Base-by-base conservation (phyloP, 2,329 filamentous ascomycete genomes). In the Aspergillus ruber region DNA sequence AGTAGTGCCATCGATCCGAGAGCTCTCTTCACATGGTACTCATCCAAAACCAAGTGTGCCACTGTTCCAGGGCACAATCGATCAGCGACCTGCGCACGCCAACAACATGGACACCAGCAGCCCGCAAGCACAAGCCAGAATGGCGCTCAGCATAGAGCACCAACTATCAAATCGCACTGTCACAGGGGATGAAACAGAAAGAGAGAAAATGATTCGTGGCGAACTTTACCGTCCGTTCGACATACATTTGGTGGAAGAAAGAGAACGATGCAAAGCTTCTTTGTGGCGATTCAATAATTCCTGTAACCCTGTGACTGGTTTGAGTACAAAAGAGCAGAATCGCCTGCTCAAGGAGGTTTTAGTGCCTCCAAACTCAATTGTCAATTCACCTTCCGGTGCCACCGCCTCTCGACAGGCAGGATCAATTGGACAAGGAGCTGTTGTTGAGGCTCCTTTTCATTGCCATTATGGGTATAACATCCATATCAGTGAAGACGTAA, bases 381-480 rank as follows among this genome's bases (percentile, higher is more conserved):
- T 52, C 29, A 60, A 57, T 20, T 79, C 82, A n/a, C 78, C 79
- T 2, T 74, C 74, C 5, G 69, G 77, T 56, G 70, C 73, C 75
- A 77, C 41, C 70, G 77, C 8, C 65, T 79, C 46, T 76, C 75
- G 36, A 76, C 79, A 56, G 63, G 50, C 53, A 73, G 47, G 87
- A 80, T 47, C 79, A 20, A 79, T 93, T 4, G 88, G 88, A n/a
- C 79, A 83, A 13, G 82, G 85, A 47, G 85, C 88, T 4, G 76
- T 84, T 38, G 86, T 98, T 21, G 89, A 95, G 60, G 83, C 87
- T 2, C 91, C 91, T 0, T 97, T 98, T 66, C 84, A 79, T 42
- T 96, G 91, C 65, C 90, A 96, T 61, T 96, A 96, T 61, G 93
- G 93, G 0, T 97, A 95, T 72, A 97, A 98, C 66, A 86, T 97